Conservation (phyloP, 768 basidiomycete genomes). For the Russula sp. region DNA sequence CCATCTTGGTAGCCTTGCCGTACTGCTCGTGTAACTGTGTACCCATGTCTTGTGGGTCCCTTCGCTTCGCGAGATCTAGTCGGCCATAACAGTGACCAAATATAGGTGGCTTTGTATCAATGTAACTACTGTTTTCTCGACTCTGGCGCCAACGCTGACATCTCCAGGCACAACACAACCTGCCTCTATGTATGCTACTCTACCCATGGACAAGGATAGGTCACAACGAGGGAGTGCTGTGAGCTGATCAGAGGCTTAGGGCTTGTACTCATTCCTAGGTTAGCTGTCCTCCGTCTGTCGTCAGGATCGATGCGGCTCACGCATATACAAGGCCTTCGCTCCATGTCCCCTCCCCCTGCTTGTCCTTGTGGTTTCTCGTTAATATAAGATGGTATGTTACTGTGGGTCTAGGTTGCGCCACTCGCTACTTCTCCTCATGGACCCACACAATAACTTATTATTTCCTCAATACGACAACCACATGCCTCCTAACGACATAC, state of each 20-base stretch:
- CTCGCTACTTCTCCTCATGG: not conserved
- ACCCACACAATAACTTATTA: not conserved
- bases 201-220: not conserved
- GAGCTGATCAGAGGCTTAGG: not conserved
- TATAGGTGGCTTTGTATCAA: not conserved
- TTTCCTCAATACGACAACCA: not conserved
- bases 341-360: not conserved
- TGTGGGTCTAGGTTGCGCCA: not conserved
- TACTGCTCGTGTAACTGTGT: not conserved
- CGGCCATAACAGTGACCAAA: not conserved
- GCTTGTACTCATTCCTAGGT: not conserved
- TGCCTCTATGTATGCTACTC: not conserved
- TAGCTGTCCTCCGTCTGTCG: not conserved
- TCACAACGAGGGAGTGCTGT: not conserved
- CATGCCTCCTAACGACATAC: not conserved
- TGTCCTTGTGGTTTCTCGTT: constrained; percentile 8
- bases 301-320: not conserved
- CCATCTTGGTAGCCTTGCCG: not conserved
- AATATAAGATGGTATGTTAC: not conserved
- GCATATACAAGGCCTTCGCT: not conserved
- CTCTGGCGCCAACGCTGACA: not conserved
- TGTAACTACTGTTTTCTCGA: not conserved
- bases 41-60: not conserved
- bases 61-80: not conserved
- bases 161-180: constrained; percentile 16